Percentiles rank a stretch among this genome's conserved stretches.
Conservation (phyloP, 345 rosid species). For the Acer negundo region DNA sequence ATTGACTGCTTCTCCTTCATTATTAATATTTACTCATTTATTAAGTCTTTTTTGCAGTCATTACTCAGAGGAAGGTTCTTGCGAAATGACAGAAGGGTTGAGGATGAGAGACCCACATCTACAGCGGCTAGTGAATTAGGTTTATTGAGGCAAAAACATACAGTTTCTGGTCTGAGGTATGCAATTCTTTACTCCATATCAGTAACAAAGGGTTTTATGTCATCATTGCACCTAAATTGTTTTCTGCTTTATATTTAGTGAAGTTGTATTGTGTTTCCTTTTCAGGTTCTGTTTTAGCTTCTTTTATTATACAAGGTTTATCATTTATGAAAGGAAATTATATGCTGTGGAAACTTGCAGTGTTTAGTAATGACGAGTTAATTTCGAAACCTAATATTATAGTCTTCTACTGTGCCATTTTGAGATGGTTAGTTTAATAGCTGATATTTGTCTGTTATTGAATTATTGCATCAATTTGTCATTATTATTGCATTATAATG, state of each 20-base stretch:
- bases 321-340: background rate
- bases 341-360: background rate
- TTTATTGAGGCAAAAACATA: constrained; percentile 79
- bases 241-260: background rate
- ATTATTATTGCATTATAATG: constrained; percentile 1
- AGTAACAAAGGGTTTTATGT: constrained; percentile 4
- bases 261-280: background rate
- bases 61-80: constrained; percentile 91
- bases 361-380: background rate
- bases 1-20: background rate
- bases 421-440: background rate
- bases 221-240: background rate
- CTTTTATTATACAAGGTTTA: background rate
- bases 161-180: constrained; percentile 94
- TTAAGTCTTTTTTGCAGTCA: constrained; percentile 51
- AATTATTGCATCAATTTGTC: background rate
- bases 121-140: constrained; percentile 86
- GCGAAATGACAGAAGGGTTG: constrained; percentile 67
- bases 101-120: constrained; percentile 56
- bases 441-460: background rate
- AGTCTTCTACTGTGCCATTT: background rate
- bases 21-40: constrained; percentile 1
- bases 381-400: background rate
- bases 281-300: background rate
- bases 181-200: constrained; percentile 6